A percentile compares a stretch with the other conserved stretches of the same genome.
phyloP scores from a whole-genome alignment of 306 rosid species.

The Trifolium pratense region DNA sequence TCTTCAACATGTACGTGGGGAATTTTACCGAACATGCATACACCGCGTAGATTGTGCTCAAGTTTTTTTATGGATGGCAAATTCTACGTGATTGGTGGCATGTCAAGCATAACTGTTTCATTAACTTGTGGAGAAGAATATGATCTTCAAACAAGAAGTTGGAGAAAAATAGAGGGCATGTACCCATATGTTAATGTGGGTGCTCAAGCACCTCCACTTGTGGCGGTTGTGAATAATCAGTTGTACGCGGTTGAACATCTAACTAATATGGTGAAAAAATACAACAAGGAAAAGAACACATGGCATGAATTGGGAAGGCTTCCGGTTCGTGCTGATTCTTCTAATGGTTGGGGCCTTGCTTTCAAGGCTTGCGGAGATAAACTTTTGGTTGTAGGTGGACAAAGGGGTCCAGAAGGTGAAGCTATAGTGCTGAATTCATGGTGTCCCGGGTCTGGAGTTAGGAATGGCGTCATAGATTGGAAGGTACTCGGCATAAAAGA shows the following conservation, averaged over 20 bases:
- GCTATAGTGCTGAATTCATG: constrained; percentile 79
- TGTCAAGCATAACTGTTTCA: constrained; percentile 75
- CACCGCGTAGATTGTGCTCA: constrained; percentile 86
- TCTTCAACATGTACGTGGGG: constrained; percentile 75
- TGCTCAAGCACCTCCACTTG: constrained; percentile 95
- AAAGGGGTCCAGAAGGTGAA: constrained; percentile 91
- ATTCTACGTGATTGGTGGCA: constrained; percentile 93
- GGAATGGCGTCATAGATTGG: constrained; percentile 80
- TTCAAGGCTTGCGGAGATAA: constrained; percentile 94
- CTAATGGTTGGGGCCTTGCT: constrained; percentile 96
- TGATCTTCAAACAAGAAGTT: constrained; percentile 67
- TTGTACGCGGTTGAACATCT: constrained; percentile 77
- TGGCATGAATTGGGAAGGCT: constrained; percentile 91
- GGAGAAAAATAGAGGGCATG: constrained; percentile 86
- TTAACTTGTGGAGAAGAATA: constrained; percentile 93
- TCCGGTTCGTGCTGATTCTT: constrained; percentile 83
- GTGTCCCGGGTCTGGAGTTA: constrained; percentile 75
- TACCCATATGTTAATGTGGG: constrained; percentile 78
- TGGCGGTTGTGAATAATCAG: constrained; percentile 90
- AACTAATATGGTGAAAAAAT: constrained; percentile 90
- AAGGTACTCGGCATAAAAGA: constrained; percentile 81
- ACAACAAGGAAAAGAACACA: constrained; percentile 70
- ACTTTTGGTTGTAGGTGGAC: constrained; percentile 92
- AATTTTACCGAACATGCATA: constrained; percentile 74
- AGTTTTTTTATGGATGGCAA: constrained; percentile 88